Evolutionary conservation across 2,329 filamentous ascomycete genomes (phyloP).

Genomic region (Cytospora chrysosperma): DNA sequence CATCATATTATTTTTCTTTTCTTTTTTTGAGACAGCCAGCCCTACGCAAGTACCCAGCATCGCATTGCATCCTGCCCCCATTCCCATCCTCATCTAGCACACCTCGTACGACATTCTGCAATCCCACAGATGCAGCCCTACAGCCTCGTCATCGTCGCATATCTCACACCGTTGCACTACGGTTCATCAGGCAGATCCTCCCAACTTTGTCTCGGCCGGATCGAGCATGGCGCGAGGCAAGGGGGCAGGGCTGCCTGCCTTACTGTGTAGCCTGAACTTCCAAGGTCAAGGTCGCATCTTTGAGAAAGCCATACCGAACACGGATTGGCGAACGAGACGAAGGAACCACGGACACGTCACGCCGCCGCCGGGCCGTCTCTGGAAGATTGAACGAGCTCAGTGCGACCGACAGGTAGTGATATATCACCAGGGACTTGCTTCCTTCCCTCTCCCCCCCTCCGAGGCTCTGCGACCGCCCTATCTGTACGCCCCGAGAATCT

Average conservation of each 20-base stretch:
- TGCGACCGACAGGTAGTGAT: no score
- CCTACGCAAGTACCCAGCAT: not conserved
- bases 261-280: not conserved
- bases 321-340: no score
- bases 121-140: constrained; percentile 14
- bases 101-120: constrained; percentile 7
- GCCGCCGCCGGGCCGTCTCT: not conserved
- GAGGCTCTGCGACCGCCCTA: not conserved
- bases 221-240: constrained; percentile 16
- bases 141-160: constrained; percentile 13
- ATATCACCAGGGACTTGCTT: no score
- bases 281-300: not conserved
- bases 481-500: not conserved
- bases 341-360: not conserved
- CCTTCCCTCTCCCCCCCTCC: not conserved
- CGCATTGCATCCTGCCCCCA: not conserved
- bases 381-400: not conserved
- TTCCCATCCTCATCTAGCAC: not conserved
- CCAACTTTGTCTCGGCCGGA: constrained; percentile 13
- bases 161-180: not conserved
- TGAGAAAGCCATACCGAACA: not conserved
- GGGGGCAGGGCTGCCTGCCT: not conserved
- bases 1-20: not conserved
- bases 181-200: not conserved
- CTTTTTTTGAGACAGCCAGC: no score